Conservation (phyloP, 257 asterid genomes). For the Scutellaria barbata region DNA sequence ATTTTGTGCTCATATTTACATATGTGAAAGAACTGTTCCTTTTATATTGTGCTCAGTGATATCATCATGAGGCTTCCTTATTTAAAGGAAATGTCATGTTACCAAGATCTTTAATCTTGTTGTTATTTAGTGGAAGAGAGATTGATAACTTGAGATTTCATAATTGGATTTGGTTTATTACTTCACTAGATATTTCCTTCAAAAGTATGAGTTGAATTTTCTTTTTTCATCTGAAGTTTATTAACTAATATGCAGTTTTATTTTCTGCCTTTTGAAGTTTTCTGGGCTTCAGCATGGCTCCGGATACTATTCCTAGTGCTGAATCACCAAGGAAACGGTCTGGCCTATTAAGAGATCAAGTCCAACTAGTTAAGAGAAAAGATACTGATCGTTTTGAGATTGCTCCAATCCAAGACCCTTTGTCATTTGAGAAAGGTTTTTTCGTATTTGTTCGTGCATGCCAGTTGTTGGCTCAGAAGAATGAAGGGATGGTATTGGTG, state of each 20-base stretch:
- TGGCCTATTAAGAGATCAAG: constrained; percentile 90
- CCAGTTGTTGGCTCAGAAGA: constrained; percentile 89
- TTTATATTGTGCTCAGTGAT: not conserved
- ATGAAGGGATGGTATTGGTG: constrained; percentile 78
- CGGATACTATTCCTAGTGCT: constrained; percentile 47
- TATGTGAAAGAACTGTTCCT: not conserved
- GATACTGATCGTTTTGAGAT: constrained; percentile 83
- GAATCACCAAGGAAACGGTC: constrained; percentile 86
- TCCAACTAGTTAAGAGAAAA: constrained; percentile 77
- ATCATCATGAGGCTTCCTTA: too few relatives aligned
- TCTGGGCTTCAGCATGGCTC: constrained; percentile 58
- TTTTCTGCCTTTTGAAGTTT: constrained; percentile 20
- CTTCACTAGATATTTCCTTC: constrained; percentile 8
- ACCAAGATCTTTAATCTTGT: not conserved
- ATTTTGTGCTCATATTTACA: not conserved
- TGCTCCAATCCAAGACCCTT: constrained; percentile 71
- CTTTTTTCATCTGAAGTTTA: not conserved
- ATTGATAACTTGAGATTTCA: constrained; percentile 4
- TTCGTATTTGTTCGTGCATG: constrained; percentile 85
- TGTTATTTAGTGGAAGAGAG: not conserved
- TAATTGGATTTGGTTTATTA: constrained; percentile 11
- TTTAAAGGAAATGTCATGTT: not conserved
- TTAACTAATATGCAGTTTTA: constrained; percentile 11
- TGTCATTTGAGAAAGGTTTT: constrained; percentile 96
- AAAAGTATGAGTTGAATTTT: constrained; percentile 3